phyloP scores from a whole-genome alignment of 2,329 filamentous ascomycete genomes.

The Corynespora cassiicola region DNA sequence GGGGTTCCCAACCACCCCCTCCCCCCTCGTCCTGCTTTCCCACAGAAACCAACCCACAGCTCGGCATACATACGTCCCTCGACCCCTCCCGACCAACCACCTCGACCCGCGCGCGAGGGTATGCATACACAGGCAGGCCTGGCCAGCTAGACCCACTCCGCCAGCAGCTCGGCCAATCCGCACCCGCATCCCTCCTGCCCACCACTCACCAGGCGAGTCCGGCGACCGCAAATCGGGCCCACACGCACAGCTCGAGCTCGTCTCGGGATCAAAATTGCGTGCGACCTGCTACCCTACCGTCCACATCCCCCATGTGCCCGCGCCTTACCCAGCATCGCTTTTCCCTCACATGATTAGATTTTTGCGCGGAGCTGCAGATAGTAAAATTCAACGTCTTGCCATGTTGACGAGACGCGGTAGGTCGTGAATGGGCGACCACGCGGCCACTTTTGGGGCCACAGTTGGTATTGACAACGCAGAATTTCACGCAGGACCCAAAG shows the following conservation, averaged over 20 bases:
- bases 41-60: constrained; percentile 9
- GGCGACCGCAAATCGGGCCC: constrained; percentile 39
- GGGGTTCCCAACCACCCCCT: too few relatives aligned
- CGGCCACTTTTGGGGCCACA: constrained; percentile 24
- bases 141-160: constrained; percentile 20
- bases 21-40: not conserved
- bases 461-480: constrained; percentile 23
- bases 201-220: constrained; percentile 26
- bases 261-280: constrained; percentile 49
- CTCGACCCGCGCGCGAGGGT: constrained; percentile 6
- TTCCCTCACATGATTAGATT: constrained; percentile 47
- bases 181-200: constrained; percentile 13
- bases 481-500: constrained; percentile 22
- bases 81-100: constrained; percentile 19
- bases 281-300: constrained; percentile 32
- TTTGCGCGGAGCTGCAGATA: constrained; percentile 44
- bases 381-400: constrained; percentile 49
- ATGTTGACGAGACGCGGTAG: constrained; percentile 17
- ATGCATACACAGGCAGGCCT: constrained; percentile 13
- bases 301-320: constrained; percentile 38
- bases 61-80: constrained; percentile 22
- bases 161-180: constrained; percentile 21
- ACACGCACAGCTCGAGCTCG: constrained; percentile 43
- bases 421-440: constrained; percentile 11
- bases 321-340: constrained; percentile 46